Evolutionary conservation across 352 stramenopile genomes (phyloP).

Genomic region (Hyaloperonospora arabidopsidis): DNA sequence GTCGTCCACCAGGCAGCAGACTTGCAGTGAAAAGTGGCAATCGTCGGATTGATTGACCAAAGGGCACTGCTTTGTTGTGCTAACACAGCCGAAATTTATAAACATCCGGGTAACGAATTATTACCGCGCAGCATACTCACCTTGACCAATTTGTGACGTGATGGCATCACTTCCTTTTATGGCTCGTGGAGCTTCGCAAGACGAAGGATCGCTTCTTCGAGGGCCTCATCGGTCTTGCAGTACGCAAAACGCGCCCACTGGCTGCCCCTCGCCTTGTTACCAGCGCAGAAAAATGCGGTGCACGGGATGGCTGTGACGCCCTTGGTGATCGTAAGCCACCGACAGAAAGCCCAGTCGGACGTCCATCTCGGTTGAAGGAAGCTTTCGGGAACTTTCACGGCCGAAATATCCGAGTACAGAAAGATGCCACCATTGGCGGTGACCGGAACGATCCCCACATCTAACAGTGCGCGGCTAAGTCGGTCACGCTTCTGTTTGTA

Average conservation of each 20-base stretch:
- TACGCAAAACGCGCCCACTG: constrained; percentile 90
- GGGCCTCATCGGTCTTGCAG: constrained; percentile 94
- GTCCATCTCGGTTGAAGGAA: constrained; percentile 48
- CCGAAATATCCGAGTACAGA: constrained; percentile 75
- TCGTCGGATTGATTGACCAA: too few relatives aligned
- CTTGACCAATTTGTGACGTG: neutral
- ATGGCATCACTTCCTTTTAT: constrained; percentile 10
- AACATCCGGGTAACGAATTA: too few relatives aligned
- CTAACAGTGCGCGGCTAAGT: constrained; percentile 38
- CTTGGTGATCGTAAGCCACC: constrained; percentile 87
- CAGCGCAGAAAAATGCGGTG: constrained; percentile 85
- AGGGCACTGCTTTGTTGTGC: too few relatives aligned
- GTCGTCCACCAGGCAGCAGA: too few relatives aligned
- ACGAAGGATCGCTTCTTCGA: constrained; percentile 77
- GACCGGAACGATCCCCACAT: constrained; percentile 58
- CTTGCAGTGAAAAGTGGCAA: too few relatives aligned
- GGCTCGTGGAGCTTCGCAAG: constrained; percentile 33
- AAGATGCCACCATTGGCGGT: constrained; percentile 67
- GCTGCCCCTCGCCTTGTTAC: constrained; percentile 65
- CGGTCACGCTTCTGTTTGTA: constrained; percentile 72
- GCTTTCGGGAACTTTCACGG: constrained; percentile 42
- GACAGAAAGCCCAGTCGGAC: constrained; percentile 88
- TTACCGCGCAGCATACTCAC: too few relatives aligned
- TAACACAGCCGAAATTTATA: too few relatives aligned
- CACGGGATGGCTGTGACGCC: constrained; percentile 90